Conservation (phyloP, 352 stramenopile genomes). For the Phytophthora hybrid region DNA sequence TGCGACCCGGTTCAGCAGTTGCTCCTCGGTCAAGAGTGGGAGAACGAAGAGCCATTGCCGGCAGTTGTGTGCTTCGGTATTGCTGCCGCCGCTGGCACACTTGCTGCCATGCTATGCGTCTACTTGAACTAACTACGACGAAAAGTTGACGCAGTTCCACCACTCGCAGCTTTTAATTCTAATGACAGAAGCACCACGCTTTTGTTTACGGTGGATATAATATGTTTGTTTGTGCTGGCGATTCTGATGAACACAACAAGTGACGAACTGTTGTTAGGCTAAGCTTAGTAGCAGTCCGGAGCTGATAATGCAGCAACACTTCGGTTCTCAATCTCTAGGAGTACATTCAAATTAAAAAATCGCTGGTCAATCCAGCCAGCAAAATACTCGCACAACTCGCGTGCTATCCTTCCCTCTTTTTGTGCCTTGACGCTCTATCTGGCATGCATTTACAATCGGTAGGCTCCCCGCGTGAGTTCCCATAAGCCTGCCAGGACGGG, state of each 20-base stretch:
- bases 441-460: conserved; percentile 54
- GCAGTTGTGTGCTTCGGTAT: conserved; percentile 60
- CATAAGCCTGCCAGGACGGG: conserved; percentile 47
- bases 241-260: not conserved
- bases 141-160: not conserved
- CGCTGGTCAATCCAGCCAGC: conserved; percentile 29
- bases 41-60: conserved; percentile 44
- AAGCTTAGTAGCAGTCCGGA: no score
- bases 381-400: conserved; percentile 34
- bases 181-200: not conserved
- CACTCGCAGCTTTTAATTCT: not conserved
- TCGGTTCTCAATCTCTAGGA: conserved; percentile 19
- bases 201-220: not conserved
- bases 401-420: conserved; percentile 11
- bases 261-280: no score
- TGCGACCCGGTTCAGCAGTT: not conserved
- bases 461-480: conserved; percentile 52
- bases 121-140: conserved; percentile 54
- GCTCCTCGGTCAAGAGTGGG: conserved; percentile 25
- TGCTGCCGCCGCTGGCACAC: conserved; percentile 60
- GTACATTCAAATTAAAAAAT: conserved; percentile 37
- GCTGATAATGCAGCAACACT: not conserved
- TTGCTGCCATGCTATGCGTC: conserved; percentile 67
- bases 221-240: not conserved
- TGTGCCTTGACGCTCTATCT: conserved; percentile 32